A percentile compares a stretch with the other conserved stretches of the same genome.
Evolutionary conservation across 2,329 filamentous ascomycete genomes (phyloP).

Genomic region (Thelonectria blattea): DNA sequence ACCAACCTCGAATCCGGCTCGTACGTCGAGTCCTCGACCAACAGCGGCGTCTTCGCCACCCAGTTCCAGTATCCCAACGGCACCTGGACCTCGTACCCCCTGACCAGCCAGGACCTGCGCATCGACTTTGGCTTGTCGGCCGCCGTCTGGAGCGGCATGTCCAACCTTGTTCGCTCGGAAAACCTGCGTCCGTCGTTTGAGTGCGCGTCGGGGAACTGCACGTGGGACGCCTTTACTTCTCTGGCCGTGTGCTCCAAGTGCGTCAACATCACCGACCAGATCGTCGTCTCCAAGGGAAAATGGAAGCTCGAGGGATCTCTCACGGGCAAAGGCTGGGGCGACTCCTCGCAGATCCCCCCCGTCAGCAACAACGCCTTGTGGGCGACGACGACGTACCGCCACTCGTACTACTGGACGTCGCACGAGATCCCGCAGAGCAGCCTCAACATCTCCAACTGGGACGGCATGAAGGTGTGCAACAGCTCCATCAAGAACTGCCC

Average conservation of each 20-base stretch:
- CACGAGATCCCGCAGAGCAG: neutral
- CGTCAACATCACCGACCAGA: neutral
- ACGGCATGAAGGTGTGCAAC: neutral
- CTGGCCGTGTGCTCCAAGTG: slow-evolving; percentile 5
- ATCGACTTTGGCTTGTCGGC: slow-evolving; percentile 16
- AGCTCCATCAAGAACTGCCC: slow-evolving; percentile 1
- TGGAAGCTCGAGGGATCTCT: neutral
- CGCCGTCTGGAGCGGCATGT: slow-evolving; percentile 15
- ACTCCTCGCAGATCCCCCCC: neutral
- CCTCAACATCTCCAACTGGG: neutral
- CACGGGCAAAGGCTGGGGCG: neutral
- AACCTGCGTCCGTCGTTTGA: slow-evolving; percentile 7
- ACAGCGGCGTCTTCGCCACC: neutral
- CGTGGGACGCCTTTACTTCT: slow-evolving; percentile 7
- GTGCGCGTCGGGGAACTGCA: slow-evolving; percentile 19
- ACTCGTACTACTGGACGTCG: neutral
- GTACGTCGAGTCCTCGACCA: neutral
- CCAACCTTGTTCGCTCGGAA: neutral
- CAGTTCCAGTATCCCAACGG: neutral
- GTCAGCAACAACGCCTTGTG: neutral
- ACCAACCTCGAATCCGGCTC: neutral
- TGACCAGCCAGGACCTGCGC: neutral
- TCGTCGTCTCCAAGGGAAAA: neutral
- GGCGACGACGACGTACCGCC: neutral
- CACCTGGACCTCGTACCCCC: neutral